phyloP scores from a whole-genome alignment of 1,284 basidiomycete genomes.

The Fistulinella cinereoalba region DNA sequence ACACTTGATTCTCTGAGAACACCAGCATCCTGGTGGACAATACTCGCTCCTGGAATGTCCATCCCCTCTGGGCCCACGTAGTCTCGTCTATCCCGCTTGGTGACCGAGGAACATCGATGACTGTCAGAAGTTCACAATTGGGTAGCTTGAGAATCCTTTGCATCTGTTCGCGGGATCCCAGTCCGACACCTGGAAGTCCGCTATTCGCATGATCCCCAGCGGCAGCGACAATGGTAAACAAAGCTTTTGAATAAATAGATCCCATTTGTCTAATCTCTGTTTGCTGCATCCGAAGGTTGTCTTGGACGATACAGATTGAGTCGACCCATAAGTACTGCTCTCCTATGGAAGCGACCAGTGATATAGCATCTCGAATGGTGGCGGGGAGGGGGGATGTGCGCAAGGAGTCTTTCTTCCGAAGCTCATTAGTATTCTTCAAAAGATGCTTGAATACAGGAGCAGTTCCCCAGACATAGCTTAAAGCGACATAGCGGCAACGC shows the following conservation, averaged over 20 bases:
- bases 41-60: constrained; percentile 25
- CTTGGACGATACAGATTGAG: constrained; percentile 23
- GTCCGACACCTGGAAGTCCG: constrained; percentile 13
- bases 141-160: constrained; percentile 12
- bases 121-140: constrained; percentile 8
- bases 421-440: constrained; percentile 9
- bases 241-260: constrained; percentile 15
- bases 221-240: constrained; percentile 23
- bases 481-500: constrained; percentile 18
- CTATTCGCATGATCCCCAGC: constrained; percentile 15
- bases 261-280: constrained; percentile 21
- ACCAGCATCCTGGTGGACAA: constrained; percentile 19
- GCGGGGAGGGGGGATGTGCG: constrained; percentile 10
- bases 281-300: constrained; percentile 16
- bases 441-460: constrained; percentile 14
- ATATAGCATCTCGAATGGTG: constrained; percentile 24
- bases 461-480: constrained; percentile 24
- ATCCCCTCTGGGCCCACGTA: constrained; percentile 16
- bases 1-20: constrained; percentile 19
- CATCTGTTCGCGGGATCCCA: constrained; percentile 1
- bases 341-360: constrained; percentile 16
- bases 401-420: constrained; percentile 8
- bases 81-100: constrained; percentile 5
- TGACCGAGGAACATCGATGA: constrained; percentile 6
- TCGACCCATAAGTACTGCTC: constrained; percentile 28